Percentiles rank a stretch among this genome's conserved stretches.
phyloP scores from a whole-genome alignment of 805 yeast genomes.

The Schizosaccharomyces octosporus region DNA sequence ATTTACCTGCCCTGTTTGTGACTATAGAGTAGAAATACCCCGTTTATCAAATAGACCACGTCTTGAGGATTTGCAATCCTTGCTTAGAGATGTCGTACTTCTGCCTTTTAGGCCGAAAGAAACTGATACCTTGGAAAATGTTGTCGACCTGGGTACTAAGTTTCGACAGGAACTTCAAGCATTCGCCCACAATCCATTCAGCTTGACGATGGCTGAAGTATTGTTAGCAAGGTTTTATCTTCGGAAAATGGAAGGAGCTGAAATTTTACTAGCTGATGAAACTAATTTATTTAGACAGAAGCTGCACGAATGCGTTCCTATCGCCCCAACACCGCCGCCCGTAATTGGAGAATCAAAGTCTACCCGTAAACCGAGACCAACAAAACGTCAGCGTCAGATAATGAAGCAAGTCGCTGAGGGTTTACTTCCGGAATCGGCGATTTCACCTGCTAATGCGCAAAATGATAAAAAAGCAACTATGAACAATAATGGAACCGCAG shows the following conservation, averaged over 20 bases:
- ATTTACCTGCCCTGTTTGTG: conserved; percentile 34
- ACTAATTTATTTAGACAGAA: conserved; percentile 12
- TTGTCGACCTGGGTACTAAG: conserved; percentile 7
- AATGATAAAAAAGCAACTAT: background rate
- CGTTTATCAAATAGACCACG: conserved; percentile 16
- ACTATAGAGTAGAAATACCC: conserved; percentile 14
- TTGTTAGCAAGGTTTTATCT: conserved; percentile 18
- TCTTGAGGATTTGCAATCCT: conserved; percentile 14
- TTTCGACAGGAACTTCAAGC: conserved; percentile 6
- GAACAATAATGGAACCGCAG: background rate
- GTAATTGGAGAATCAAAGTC: conserved; percentile 6
- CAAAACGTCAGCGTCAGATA: background rate
- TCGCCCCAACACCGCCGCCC: conserved; percentile 12
- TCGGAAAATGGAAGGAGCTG: conserved; percentile 26
- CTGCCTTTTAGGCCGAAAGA: conserved; percentile 17
- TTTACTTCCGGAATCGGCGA: background rate
- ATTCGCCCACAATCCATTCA: background rate
- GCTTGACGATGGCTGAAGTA: conserved; percentile 6
- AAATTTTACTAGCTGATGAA: conserved; percentile 16
- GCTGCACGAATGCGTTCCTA: conserved; percentile 12
- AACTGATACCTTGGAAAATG: conserved; percentile 9
- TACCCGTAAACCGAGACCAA: background rate
- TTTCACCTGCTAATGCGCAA: background rate
- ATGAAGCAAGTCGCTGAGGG: background rate
- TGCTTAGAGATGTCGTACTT: conserved; percentile 12